Evolutionary conservation across 2,329 filamentous ascomycete species (phyloP).

Genomic region (Ascochyta fabae): DNA sequence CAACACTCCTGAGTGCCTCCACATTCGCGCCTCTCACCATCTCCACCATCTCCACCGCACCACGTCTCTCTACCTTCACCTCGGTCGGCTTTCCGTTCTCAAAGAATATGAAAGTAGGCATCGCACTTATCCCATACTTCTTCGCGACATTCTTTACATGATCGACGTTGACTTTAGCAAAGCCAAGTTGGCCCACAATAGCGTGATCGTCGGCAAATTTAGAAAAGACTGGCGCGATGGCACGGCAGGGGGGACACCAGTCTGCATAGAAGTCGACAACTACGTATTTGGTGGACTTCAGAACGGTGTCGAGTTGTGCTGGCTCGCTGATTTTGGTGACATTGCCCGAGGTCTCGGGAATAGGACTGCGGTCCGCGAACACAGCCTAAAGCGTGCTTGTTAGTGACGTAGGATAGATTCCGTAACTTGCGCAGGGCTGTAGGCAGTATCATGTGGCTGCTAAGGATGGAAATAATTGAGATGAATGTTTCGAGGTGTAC

Average conservation of each 20-base stretch:
- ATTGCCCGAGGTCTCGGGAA: conserved; percentile 10
- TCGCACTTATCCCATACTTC: conserved; percentile 55
- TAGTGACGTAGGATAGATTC: too few relatives aligned
- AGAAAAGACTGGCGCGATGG: conserved; percentile 58
- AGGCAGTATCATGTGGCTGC: too few relatives aligned
- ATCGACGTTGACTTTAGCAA: conserved; percentile 62
- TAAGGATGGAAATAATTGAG: too few relatives aligned
- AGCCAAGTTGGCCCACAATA: conserved; percentile 53
- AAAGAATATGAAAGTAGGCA: conserved; percentile 35
- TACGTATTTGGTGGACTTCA: conserved; percentile 4
- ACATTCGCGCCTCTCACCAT: conserved; percentile 13
- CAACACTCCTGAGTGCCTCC: conserved; percentile 17
- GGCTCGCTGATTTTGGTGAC: conserved; percentile 3
- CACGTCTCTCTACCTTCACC: conserved; percentile 21
- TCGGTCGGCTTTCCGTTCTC: conserved; percentile 20
- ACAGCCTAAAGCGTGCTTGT: background rate
- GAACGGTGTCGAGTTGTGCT: background rate
- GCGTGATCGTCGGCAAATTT: conserved; percentile 57
- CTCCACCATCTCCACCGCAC: background rate
- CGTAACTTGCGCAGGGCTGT: too few relatives aligned
- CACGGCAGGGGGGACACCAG: conserved; percentile 63
- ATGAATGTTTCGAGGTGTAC: too few relatives aligned
- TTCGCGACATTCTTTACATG: conserved; percentile 54
- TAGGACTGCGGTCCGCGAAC: conserved; percentile 12
- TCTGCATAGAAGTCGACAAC: conserved; percentile 28